A percentile compares a stretch with the other conserved stretches of the same genome.
Conservation (phyloP, 441 rosid species). For the Dalechampia spathulata region DNA sequence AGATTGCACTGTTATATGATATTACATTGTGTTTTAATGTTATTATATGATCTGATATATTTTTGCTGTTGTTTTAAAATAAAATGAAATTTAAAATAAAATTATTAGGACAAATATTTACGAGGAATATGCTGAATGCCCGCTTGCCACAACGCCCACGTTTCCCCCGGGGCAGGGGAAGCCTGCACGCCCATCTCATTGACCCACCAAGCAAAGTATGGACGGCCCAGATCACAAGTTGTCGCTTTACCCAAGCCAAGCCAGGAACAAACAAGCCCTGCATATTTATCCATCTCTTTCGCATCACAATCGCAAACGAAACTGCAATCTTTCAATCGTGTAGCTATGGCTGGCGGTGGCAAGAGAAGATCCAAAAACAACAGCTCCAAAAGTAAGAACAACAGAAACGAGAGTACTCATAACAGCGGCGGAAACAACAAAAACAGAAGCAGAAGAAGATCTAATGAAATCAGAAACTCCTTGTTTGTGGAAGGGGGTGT, state of each 20-base stretch:
- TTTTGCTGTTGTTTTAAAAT: too few relatives aligned
- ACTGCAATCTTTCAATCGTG: not conserved
- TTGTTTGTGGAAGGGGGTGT: slow-evolving; percentile 37
- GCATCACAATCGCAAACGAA: not conserved
- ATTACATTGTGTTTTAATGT: too few relatives aligned
- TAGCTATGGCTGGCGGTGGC: slow-evolving; percentile 44
- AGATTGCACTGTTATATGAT: too few relatives aligned
- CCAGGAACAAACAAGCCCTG: too few relatives aligned
- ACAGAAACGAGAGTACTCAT: slow-evolving; percentile 7
- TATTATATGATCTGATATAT: too few relatives aligned
- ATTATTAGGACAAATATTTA: too few relatives aligned
- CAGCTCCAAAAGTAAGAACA: slow-evolving; percentile 1
- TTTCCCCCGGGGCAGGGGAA: too few relatives aligned
- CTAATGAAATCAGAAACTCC: slow-evolving; percentile 12
- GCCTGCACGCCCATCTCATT: too few relatives aligned
- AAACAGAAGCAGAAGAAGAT: slow-evolving; percentile 1
- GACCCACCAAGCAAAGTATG: not conserved
- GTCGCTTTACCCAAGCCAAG: too few relatives aligned
- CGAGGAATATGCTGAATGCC: too few relatives aligned
- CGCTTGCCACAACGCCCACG: too few relatives aligned
- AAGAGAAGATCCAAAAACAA: slow-evolving; percentile 30
- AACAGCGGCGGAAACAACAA: not conserved
- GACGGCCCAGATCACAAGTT: not conserved
- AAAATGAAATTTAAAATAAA: too few relatives aligned
- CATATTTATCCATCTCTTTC: not conserved